These are phyloP conservation scores for Aspergillus clavatus DNA, from an alignment of 2,329 filamentous ascomycete species.

Conservation along the genomic window DNA sequence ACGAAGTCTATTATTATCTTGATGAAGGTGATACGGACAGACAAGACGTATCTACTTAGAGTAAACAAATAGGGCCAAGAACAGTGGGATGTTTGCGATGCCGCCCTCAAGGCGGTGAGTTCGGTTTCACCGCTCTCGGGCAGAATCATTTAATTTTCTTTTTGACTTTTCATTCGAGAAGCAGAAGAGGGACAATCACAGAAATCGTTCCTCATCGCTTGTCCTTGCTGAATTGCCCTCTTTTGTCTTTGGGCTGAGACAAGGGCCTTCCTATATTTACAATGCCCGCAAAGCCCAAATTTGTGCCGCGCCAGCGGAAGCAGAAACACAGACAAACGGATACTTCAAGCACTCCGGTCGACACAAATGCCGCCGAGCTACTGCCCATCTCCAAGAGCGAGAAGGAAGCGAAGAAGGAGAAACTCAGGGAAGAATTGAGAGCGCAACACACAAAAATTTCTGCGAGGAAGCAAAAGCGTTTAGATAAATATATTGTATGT, in stretches of 20 bases:
- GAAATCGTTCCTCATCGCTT: constrained; percentile 5
- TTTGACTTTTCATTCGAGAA: constrained; percentile 1
- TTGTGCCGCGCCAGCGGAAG: constrained; percentile 55
- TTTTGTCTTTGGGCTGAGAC: constrained; percentile 11
- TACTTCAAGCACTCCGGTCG: constrained; percentile 34
- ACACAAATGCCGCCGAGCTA: constrained; percentile 43
- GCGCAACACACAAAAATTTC: constrained; percentile 54
- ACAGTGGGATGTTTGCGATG: background rate
- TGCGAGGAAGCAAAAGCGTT: constrained; percentile 61
- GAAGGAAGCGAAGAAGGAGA: constrained; percentile 49
- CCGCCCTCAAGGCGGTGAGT: background rate
- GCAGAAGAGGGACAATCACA: background rate
- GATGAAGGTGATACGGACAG: too few species aligned
- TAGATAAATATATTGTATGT: constrained; percentile 63
- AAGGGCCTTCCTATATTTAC: constrained; percentile 8
- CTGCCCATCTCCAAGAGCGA: constrained; percentile 47
- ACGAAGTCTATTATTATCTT: too few species aligned
- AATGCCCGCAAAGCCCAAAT: constrained; percentile 46
- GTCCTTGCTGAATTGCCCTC: constrained; percentile 6
- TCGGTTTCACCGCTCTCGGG: background rate
- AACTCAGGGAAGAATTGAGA: constrained; percentile 51
- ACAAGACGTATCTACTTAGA: too few species aligned
- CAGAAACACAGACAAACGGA: constrained; percentile 45
- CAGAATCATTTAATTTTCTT: constrained; percentile 18
- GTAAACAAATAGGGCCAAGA: background rate